phyloP scores from a whole-genome alignment of 306 rosid genomes.

The Quercus alba region DNA sequence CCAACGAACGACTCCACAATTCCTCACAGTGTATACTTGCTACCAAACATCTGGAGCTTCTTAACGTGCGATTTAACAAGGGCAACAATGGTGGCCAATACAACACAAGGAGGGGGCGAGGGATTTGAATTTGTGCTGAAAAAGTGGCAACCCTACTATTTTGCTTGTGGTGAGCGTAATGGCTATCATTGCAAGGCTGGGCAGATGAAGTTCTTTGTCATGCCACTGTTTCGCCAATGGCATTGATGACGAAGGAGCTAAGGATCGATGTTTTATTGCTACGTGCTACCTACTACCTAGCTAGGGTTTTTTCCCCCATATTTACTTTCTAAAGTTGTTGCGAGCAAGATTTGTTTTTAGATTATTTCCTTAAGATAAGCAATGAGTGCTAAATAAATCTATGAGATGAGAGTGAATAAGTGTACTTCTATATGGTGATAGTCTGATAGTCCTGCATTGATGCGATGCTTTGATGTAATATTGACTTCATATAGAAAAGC shows the following conservation, averaged over 20 bases:
- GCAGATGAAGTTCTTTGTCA: constrained; percentile 53
- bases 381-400: no score
- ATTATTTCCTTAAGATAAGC: no score
- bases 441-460: no score
- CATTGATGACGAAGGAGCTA: constrained; percentile 20
- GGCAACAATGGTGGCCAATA: constrained; percentile 37
- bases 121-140: constrained; percentile 57
- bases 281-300: neutral
- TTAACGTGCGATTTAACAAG: constrained; percentile 45
- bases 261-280: neutral
- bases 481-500: no score
- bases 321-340: no score
- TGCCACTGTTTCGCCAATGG: constrained; percentile 42
- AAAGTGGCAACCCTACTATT: constrained; percentile 54
- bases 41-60: constrained; percentile 41
- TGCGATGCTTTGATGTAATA: no score
- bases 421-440: no score
- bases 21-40: constrained; percentile 68
- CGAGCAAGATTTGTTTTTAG: no score
- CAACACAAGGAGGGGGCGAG: constrained; percentile 47
- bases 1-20: constrained; percentile 35
- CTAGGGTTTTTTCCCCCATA: no score
- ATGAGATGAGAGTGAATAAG: no score
- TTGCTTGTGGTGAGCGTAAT: constrained; percentile 55
- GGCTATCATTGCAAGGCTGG: constrained; percentile 67